A percentile compares a stretch with the other conserved stretches of the same genome.
Evolutionary conservation across 108 stramenopile species (phyloP).

Genomic region (Pseudonitzschia delicatissima): DNA sequence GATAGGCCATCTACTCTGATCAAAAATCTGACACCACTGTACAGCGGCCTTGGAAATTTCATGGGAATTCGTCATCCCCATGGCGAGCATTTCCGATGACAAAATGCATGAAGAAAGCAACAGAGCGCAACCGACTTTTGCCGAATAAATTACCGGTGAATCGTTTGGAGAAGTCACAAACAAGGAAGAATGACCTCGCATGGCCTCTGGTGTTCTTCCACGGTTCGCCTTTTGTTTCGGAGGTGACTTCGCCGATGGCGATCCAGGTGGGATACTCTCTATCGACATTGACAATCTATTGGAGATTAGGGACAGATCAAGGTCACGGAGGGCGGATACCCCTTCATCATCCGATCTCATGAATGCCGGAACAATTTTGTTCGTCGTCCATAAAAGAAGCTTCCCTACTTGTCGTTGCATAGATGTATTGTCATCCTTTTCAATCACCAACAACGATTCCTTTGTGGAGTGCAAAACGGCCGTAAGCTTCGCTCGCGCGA

Average conservation of each 20-base stretch:
- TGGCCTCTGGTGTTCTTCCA: conserved; percentile 17
- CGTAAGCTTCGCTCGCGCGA: conserved; percentile 49
- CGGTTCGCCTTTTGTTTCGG: conserved; percentile 28
- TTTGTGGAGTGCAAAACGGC: conserved; percentile 68
- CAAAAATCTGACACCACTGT: conserved; percentile 31
- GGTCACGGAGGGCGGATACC: conserved; percentile 38
- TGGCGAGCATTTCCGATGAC: conserved; percentile 37
- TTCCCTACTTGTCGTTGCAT: conserved; percentile 29
- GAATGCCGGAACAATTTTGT: conserved; percentile 55
- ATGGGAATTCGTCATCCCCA: conserved; percentile 22
- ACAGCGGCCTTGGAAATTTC: conserved; percentile 22
- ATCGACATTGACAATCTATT: conserved; percentile 22
- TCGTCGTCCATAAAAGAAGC: conserved; percentile 63
- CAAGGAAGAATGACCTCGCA: conserved; percentile 5
- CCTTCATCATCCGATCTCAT: conserved; percentile 10
- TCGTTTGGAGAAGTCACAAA: conserved; percentile 3
- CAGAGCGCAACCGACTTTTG: conserved; percentile 18
- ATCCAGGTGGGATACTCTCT: neutral
- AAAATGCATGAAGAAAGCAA: conserved; percentile 40
- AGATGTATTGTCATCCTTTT: conserved; percentile 12
- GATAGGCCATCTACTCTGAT: neutral
- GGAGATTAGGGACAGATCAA: conserved; percentile 65
- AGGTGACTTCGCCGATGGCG: conserved; percentile 23
- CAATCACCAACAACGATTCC: conserved; percentile 34
- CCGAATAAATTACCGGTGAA: conserved; percentile 3